Evolutionary conservation across 352 stramenopile genomes (phyloP).

Genomic region (Phytopythium aichiense): DNA sequence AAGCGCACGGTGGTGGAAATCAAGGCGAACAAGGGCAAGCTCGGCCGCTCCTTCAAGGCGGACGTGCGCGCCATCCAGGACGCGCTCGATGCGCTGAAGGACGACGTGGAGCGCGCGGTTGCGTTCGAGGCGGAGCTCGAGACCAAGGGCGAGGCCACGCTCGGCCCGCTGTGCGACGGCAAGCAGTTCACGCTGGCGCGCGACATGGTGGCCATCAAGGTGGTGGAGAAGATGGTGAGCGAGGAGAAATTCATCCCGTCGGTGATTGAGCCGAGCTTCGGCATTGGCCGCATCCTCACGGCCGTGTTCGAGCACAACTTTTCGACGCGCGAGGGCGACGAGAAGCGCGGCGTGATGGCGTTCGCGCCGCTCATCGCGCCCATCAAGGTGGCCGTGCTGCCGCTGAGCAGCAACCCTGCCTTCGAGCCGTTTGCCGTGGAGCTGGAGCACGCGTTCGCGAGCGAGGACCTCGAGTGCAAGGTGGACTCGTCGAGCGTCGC

Average conservation of each 20-base stretch:
- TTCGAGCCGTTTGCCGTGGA: conserved; percentile 83
- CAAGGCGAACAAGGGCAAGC: conserved; percentile 96
- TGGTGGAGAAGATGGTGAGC: conserved; percentile 94
- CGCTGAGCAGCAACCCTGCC: conserved; percentile 85
- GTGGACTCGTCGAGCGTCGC: conserved; percentile 95
- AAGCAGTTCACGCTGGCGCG: conserved; percentile 91
- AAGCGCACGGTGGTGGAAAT: conserved; percentile 93
- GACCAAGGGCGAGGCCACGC: conserved; percentile 80
- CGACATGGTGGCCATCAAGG: conserved; percentile 94
- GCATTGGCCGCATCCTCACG: conserved; percentile 97
- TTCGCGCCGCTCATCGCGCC: conserved; percentile 97
- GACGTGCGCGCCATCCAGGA: conserved; percentile 84
- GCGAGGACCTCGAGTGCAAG: conserved; percentile 82
- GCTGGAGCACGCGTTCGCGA: conserved; percentile 66
- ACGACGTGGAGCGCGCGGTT: conserved; percentile 84
- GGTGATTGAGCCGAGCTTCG: conserved; percentile 99
- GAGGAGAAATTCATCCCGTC: conserved; percentile 98
- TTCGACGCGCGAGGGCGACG: conserved; percentile 93
- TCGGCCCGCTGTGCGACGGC: conserved; percentile 86
- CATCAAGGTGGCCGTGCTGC: conserved; percentile 98
- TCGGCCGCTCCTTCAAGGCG: conserved; percentile 96
- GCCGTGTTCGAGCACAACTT: conserved; percentile 99
- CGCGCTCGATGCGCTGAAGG: conserved; percentile 75
- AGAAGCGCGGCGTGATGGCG: conserved; percentile 97
- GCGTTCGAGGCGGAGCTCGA: conserved; percentile 92